Evolutionary conservation across 1,284 basidiomycete genomes (phyloP), one percentile per base, ranked within the genome.

Genomic region (Ceratobasidium theobromae): DNA sequence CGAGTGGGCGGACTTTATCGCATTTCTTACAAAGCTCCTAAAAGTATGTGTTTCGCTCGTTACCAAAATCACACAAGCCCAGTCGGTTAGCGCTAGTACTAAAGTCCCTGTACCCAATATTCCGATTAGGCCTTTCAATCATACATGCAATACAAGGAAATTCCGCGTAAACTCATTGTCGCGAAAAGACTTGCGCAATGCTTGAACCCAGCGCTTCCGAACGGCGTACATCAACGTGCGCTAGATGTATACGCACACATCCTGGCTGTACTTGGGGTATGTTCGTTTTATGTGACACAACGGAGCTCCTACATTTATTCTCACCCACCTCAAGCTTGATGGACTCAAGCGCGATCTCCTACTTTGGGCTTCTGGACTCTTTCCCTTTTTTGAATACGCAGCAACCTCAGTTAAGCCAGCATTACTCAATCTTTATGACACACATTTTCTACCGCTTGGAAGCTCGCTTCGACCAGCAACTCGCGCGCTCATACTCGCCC

Each of bases 1-100:
- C 69, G 97, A 99, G 79, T 99, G 97, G 97, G 96, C 97, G 67
- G 97, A 99, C 80, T 99, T 96, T 76, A 98, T 98, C 75, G 91
- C 96, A 46, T 99, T 99, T 78, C 79, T 99, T 73, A 95, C 95
- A 72, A 89, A 95, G 69, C 78, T 99, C 67, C 86, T 98, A 71
- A 99, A 98, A 84, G 95, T 91, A 72, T 67, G 81, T 75, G 43
- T n/a, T n/a, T n/a, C n/a, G n/a, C n/a, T n/a, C n/a, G 33, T 35
- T 27, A 1, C 21, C 9, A 8, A 8, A 38, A 38, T 38, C 35
- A 38, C 35, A 38, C 16, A 38, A n/a, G n/a, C 35, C 16, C 35
- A 28, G 8, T 33, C 23, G 30, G 30, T 16, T 67, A 45, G 48
- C 12, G 21, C 32, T 16, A 30, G 33, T 33, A 28, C 30, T 53